A percentile compares a stretch with the other conserved stretches of the same genome.
Conservation (phyloP, 768 basidiomycete species). For the Tremella mesenterica region DNA sequence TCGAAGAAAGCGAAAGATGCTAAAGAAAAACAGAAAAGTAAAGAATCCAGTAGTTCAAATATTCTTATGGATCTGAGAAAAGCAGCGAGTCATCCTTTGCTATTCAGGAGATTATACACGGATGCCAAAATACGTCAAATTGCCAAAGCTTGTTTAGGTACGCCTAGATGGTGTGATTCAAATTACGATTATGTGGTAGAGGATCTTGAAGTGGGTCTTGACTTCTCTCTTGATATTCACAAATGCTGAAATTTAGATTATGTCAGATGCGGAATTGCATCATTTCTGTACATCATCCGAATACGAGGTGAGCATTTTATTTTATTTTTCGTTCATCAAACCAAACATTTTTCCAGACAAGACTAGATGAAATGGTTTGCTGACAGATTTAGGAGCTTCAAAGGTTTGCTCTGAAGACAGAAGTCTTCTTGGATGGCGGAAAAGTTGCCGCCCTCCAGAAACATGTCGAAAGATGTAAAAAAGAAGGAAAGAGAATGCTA, state of each 20-base stretch:
- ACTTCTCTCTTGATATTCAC: too few species aligned
- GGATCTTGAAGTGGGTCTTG: slow-evolving; percentile 67
- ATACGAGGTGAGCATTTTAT: too few species aligned
- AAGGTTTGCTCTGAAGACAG: slow-evolving; percentile 63
- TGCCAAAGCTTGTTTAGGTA: slow-evolving; percentile 74
- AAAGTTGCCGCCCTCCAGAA: slow-evolving; percentile 68
- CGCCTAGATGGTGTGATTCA: slow-evolving; percentile 80
- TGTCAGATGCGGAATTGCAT: slow-evolving; percentile 95
- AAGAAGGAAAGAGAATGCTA: slow-evolving; percentile 68
- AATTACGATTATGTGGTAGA: slow-evolving; percentile 81
- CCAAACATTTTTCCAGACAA: neutral
- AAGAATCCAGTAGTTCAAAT: slow-evolving; percentile 63
- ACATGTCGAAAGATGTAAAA: slow-evolving; percentile 60
- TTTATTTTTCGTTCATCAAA: too few species aligned
- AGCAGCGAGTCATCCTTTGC: slow-evolving; percentile 90
- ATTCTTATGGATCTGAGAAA: slow-evolving; percentile 97
- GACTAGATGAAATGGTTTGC: too few species aligned
- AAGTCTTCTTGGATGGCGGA: slow-evolving; percentile 75
- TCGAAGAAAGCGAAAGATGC: slow-evolving; percentile 41
- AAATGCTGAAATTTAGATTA: slow-evolving; percentile 51
- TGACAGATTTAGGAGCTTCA: slow-evolving; percentile 36
- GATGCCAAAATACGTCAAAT: slow-evolving; percentile 66
- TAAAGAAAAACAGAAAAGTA: slow-evolving; percentile 24
- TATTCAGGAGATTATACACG: slow-evolving; percentile 78
- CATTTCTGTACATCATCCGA: slow-evolving; percentile 59